Percentiles rank a stretch among this genome's conserved stretches.
Evolutionary conservation across 768 basidiomycete species (phyloP).

Genomic region (Naganishia antarctica): DNA sequence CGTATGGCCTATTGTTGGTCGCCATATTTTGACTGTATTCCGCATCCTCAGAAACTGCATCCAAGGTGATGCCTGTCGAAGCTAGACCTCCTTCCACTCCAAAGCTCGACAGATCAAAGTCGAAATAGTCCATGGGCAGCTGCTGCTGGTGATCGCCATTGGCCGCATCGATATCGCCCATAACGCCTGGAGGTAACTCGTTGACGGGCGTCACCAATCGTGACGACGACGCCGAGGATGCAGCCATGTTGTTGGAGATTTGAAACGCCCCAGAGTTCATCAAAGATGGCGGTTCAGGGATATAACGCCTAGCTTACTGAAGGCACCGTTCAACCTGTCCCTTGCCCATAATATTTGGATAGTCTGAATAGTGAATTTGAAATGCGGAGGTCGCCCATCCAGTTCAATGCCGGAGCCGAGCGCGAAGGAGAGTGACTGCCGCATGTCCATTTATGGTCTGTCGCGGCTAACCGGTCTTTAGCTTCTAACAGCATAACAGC

Average conservation of each 20-base stretch:
- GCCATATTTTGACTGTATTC: background rate
- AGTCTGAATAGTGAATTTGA: too few species aligned
- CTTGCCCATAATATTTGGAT: too few species aligned
- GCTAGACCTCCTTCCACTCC: background rate
- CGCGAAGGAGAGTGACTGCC: too few species aligned
- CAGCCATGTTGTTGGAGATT: slow-evolving; percentile 17
- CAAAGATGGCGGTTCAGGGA: background rate
- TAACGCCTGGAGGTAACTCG: slow-evolving; percentile 14
- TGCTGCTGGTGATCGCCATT: slow-evolving; percentile 4
- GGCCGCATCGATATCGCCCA: background rate
- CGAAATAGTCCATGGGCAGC: slow-evolving; percentile 15
- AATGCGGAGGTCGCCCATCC: too few species aligned
- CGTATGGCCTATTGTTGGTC: background rate
- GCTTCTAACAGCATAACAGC: too few species aligned
- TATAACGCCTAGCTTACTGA: background rate
- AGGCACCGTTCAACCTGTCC: too few species aligned
- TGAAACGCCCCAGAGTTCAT: background rate
- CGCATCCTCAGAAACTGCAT: background rate
- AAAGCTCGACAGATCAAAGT: slow-evolving; percentile 18
- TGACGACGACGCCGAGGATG: background rate
- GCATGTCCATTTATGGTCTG: too few species aligned
- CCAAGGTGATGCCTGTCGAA: slow-evolving; percentile 5
- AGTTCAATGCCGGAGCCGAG: too few species aligned
- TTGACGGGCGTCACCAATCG: slow-evolving; percentile 1
- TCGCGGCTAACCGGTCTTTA: too few species aligned